phyloP scores from a whole-genome alignment of 192 early-diverging fungal species.

The Podila minutissima region DNA sequence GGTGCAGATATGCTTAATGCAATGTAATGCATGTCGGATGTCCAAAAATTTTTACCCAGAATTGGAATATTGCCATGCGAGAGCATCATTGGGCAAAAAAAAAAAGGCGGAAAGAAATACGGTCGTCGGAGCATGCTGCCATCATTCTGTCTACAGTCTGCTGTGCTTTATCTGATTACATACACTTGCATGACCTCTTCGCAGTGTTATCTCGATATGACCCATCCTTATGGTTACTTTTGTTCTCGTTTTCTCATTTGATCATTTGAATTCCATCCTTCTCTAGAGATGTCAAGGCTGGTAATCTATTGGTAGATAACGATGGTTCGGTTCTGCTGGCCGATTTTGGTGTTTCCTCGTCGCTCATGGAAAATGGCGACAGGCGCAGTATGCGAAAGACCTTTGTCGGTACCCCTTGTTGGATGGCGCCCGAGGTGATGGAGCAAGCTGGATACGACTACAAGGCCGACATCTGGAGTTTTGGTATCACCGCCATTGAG shows the following conservation, averaged over 20 bases:
- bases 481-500: slow-evolving; percentile 89
- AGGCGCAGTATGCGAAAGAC: slow-evolving; percentile 68
- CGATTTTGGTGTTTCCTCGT: slow-evolving; percentile 78
- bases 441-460: slow-evolving; percentile 89
- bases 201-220: too few relatives aligned
- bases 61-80: too few relatives aligned
- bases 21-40: too few relatives aligned
- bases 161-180: too few relatives aligned
- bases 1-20: too few relatives aligned
- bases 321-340: slow-evolving; percentile 70
- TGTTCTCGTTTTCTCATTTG: not conserved
- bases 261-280: not conserved
- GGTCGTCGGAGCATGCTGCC: too few relatives aligned
- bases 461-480: slow-evolving; percentile 93
- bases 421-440: slow-evolving; percentile 90
- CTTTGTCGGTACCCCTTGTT: slow-evolving; percentile 78
- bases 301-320: slow-evolving; percentile 73
- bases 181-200: too few relatives aligned
- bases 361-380: slow-evolving; percentile 73
- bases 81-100: too few relatives aligned
- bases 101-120: too few relatives aligned
- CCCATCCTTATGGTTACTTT: too few relatives aligned
- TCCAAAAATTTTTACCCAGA: too few relatives aligned
- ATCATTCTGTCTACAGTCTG: too few relatives aligned
- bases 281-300: slow-evolving; percentile 74